Evolutionary conservation across 2,329 filamentous ascomycete genomes (phyloP).

Genomic region (Pyrenochaeta sp.): DNA sequence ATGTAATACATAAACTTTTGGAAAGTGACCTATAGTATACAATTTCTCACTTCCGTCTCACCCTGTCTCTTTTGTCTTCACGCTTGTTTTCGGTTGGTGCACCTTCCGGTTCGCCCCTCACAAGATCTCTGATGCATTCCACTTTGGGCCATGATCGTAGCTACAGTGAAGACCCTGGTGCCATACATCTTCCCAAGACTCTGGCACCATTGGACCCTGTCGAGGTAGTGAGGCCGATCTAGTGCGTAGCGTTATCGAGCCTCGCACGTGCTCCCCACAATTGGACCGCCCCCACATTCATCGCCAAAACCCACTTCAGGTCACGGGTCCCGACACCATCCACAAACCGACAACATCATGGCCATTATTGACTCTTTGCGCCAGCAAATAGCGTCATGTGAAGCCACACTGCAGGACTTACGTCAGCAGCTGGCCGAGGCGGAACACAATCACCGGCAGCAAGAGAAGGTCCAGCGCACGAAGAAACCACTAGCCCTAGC

Average conservation of each 20-base stretch:
- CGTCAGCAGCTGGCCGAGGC: conserved; percentile 53
- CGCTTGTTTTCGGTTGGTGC: too few species aligned
- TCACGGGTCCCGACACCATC: conserved; percentile 6
- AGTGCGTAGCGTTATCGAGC: too few species aligned
- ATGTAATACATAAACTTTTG: neutral
- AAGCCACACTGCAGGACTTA: conserved; percentile 50
- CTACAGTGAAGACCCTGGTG: too few species aligned
- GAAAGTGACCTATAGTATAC: too few species aligned
- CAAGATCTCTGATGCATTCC: too few species aligned
- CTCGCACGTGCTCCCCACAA: neutral
- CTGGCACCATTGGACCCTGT: too few species aligned
- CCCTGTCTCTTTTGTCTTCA: too few species aligned
- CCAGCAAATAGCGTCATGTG: conserved; percentile 52
- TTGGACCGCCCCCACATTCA: conserved; percentile 1
- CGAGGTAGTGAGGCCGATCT: too few species aligned
- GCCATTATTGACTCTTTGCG: conserved; percentile 48
- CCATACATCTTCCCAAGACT: too few species aligned
- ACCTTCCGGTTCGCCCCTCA: too few species aligned
- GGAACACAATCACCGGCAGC: conserved; percentile 44
- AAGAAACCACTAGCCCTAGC: conserved; percentile 26
- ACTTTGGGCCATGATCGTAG: too few species aligned
- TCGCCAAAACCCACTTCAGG: conserved; percentile 2
- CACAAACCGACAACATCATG: conserved; percentile 12
- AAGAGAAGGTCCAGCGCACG: conserved; percentile 27
- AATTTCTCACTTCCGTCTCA: too few species aligned